Percentiles rank a stretch among this genome's conserved stretches.
Conservation (phyloP, 768 basidiomycete species). For the Scleroderma citrinum region DNA sequence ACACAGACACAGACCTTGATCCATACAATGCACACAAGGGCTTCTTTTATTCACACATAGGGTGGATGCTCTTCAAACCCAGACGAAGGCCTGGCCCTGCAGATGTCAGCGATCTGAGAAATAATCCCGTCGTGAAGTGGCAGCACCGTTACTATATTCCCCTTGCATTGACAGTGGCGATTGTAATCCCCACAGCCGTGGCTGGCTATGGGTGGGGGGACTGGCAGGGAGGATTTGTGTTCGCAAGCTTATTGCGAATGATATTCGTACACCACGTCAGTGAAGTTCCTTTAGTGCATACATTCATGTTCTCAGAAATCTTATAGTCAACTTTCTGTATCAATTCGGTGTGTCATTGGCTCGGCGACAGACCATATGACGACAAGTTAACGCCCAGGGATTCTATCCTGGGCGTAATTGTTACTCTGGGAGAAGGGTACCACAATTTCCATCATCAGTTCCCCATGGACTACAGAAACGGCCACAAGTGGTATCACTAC, state of each 20-base stretch:
- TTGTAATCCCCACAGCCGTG: constrained; percentile 55
- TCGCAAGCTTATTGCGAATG: constrained; percentile 45
- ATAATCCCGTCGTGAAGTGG: constrained; percentile 73
- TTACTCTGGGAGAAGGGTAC: constrained; percentile 75
- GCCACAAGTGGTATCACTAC: constrained; percentile 75
- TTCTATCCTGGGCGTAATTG: constrained; percentile 45
- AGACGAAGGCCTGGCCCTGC: constrained; percentile 79
- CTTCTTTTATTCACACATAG: constrained; percentile 75
- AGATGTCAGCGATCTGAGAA: constrained; percentile 76
- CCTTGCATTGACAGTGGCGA: constrained; percentile 60
- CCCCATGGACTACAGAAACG: constrained; percentile 51
- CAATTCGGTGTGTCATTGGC: constrained; percentile 47
- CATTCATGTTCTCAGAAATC: neutral
- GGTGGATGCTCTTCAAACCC: constrained; percentile 89
- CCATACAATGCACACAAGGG: constrained; percentile 88
- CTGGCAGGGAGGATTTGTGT: constrained; percentile 20
- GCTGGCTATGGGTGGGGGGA: constrained; percentile 14
- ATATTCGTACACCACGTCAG: constrained; percentile 79
- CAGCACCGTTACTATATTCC: constrained; percentile 72
- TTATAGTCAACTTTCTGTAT: constrained; percentile 84
- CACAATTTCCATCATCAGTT: constrained; percentile 72
- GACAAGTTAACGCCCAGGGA: constrained; percentile 50
- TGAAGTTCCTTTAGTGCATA: constrained; percentile 12
- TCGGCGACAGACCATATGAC: constrained; percentile 37
- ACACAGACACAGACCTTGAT: constrained; percentile 92